These are phyloP conservation scores for Thalassiosira pacifica DNA, from an alignment of 352 stramenopile genomes.

Conservation along the genomic window DNA sequence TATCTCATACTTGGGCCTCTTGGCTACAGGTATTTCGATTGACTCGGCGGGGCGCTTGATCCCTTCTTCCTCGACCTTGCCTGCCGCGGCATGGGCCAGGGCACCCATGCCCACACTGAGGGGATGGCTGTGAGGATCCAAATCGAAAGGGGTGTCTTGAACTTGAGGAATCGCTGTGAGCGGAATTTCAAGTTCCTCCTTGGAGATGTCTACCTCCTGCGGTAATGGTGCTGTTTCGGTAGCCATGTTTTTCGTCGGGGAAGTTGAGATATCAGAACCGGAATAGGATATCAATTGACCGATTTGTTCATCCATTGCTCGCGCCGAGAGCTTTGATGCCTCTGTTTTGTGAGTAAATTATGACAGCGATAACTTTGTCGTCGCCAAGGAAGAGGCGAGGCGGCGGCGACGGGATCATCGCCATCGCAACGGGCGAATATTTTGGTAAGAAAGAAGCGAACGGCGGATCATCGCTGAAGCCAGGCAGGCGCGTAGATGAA, in stretches of 20 bases:
- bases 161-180: conserved; percentile 2
- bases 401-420: too few species aligned
- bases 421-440: too few species aligned
- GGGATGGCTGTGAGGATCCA: conserved; percentile 8
- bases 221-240: not conserved
- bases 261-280: not conserved
- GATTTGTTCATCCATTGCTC: conserved; percentile 4
- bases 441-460: too few species aligned
- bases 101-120: conserved; percentile 27
- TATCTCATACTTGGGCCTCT: conserved; percentile 27
- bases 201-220: not conserved
- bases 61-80: conserved; percentile 1
- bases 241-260: not conserved
- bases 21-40: not conserved
- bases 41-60: conserved; percentile 9
- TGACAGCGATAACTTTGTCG: too few species aligned
- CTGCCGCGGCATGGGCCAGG: conserved; percentile 25
- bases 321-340: too few species aligned
- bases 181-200: not conserved
- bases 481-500: too few species aligned
- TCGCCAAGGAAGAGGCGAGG: too few species aligned
- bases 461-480: too few species aligned
- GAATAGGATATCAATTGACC: not conserved
- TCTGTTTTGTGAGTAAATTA: too few species aligned
- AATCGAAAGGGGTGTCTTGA: conserved; percentile 8